phyloP scores from a whole-genome alignment of 495 filamentous ascomycete species.

The Podospora fimiseda region DNA sequence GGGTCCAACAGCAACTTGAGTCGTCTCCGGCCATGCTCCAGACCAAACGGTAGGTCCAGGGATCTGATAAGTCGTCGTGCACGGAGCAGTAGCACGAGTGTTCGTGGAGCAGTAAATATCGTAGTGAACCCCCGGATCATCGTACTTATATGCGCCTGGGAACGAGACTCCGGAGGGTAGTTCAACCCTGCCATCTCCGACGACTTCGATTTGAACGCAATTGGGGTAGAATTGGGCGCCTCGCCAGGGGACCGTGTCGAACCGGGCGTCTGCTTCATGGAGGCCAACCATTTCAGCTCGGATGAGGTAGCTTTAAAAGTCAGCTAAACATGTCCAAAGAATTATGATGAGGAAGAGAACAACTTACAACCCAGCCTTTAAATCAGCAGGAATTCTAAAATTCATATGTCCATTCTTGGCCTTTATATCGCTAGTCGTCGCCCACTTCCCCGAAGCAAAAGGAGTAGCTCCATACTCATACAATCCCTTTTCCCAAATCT shows the following conservation, averaged over 20 bases:
- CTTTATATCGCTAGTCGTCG: slow-evolving; percentile 35
- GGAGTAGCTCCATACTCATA: slow-evolving; percentile 20
- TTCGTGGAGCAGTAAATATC: slow-evolving; percentile 32
- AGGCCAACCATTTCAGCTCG: slow-evolving; percentile 44
- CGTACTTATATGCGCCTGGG: slow-evolving; percentile 29
- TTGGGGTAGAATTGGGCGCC: slow-evolving; percentile 44
- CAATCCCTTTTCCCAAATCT: slow-evolving; percentile 41
- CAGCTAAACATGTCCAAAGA: no score
- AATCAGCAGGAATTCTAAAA: slow-evolving; percentile 34
- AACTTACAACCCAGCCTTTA: slow-evolving; percentile 38
- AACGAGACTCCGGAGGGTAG: slow-evolving; percentile 29
- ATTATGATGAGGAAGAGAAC: neutral
- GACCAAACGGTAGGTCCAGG: slow-evolving; percentile 30
- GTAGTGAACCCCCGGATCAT: slow-evolving; percentile 27
- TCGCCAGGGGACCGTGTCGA: slow-evolving; percentile 23
- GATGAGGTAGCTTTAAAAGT: slow-evolving; percentile 32
- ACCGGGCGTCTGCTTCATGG: slow-evolving; percentile 36
- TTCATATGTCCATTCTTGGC: slow-evolving; percentile 38
- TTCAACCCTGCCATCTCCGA: slow-evolving; percentile 27
- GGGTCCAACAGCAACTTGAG: slow-evolving; percentile 20
- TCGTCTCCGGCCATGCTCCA: slow-evolving; percentile 30
- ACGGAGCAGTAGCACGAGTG: slow-evolving; percentile 17
- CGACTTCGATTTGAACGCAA: slow-evolving; percentile 41
- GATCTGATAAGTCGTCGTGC: slow-evolving; percentile 10
- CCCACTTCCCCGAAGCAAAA: slow-evolving; percentile 28